These are phyloP conservation scores for Fusarium sp. DNA, from an alignment of 2,329 filamentous ascomycete species.

Conservation along the genomic window DNA sequence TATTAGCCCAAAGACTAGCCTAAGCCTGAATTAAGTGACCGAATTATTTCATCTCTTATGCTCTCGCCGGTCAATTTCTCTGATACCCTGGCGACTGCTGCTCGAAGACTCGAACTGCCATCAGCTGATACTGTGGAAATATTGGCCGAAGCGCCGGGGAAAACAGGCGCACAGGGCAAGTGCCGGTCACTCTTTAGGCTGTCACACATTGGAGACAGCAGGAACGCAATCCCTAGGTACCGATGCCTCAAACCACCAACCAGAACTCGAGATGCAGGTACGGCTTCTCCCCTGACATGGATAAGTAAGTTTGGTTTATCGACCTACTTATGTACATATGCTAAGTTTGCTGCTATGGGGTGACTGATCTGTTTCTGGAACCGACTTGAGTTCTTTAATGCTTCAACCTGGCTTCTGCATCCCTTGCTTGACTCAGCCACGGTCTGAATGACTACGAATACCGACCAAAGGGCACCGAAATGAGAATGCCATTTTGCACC, in stretches of 20 bases:
- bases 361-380: constrained; percentile 29
- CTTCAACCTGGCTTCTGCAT: constrained; percentile 24
- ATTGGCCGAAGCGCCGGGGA: constrained; percentile 24
- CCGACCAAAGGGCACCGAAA: constrained; percentile 2
- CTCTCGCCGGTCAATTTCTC: background rate
- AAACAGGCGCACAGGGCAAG: constrained; percentile 9
- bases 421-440: constrained; percentile 3
- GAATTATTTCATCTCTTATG: background rate
- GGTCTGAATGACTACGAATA: constrained; percentile 10
- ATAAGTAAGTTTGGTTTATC: constrained; percentile 23
- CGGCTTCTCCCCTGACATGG: constrained; percentile 47
- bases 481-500: constrained; percentile 14
- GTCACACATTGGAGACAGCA: constrained; percentile 34
- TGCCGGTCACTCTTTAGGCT: constrained; percentile 19
- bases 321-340: background rate
- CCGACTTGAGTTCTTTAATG: constrained; percentile 24
- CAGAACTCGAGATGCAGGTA: constrained; percentile 44
- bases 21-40: background rate
- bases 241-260: constrained; percentile 40
- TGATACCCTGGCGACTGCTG: background rate
- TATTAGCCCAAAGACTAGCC: background rate
- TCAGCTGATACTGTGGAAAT: constrained; percentile 18
- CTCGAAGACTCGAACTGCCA: background rate
- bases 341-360: background rate
- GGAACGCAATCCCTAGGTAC: constrained; percentile 28